phyloP scores from a whole-genome alignment of 306 rosid genomes.

The Carpinus viminea region DNA sequence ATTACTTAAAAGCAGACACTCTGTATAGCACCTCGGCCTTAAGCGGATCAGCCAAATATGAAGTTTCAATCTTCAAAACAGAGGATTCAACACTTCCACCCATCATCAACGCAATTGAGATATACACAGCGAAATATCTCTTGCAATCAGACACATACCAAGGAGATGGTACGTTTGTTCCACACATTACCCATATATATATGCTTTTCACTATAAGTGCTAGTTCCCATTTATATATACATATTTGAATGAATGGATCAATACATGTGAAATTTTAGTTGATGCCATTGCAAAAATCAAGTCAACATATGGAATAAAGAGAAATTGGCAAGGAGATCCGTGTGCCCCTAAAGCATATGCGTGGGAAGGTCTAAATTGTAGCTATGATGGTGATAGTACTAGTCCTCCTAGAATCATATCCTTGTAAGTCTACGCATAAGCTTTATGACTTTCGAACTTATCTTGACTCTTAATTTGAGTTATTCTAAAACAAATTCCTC shows the following conservation, averaged over 20 bases:
- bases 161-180: conserved; percentile 33
- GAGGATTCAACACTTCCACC: conserved; percentile 44
- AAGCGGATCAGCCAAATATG: not conserved
- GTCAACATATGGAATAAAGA: conserved; percentile 40
- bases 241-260: not conserved
- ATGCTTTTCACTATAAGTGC: not conserved
- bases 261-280: conserved; percentile 31
- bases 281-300: conserved; percentile 54
- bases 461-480: too few relatives aligned
- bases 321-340: conserved; percentile 68
- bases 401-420: conserved; percentile 31
- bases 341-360: conserved; percentile 40
- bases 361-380: conserved; percentile 64
- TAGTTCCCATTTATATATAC: too few relatives aligned
- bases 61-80: conserved; percentile 4
- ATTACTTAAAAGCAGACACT: rapidly evolving
- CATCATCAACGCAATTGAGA: conserved; percentile 43
- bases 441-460: not conserved
- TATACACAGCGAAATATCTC: conserved; percentile 18
- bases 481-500: conserved; percentile 13
- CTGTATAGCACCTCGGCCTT: not conserved
- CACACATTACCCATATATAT: too few relatives aligned
- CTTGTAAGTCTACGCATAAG: conserved; percentile 40
- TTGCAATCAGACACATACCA: conserved; percentile 31
- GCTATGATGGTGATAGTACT: conserved; percentile 2